phyloP scores from a whole-genome alignment of 78 protist genomes.

The Polysphondylium violaceum region DNA sequence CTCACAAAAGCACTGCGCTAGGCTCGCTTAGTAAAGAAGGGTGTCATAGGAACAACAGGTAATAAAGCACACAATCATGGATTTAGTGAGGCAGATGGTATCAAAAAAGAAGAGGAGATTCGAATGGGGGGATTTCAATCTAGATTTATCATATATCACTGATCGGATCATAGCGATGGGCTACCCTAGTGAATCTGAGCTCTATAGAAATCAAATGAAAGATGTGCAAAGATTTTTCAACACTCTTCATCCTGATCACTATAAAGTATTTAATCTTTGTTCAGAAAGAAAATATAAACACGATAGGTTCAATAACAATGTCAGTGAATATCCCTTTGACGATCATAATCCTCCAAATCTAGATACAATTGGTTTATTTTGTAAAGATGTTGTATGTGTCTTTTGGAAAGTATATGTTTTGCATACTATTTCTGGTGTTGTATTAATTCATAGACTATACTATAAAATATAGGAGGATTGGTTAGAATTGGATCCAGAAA shows the following conservation, averaged over 20 bases:
- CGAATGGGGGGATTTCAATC: constrained; percentile 71
- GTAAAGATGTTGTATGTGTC: constrained; percentile 51
- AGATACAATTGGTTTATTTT: constrained; percentile 53
- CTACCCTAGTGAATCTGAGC: constrained; percentile 65
- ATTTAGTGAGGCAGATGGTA: constrained; percentile 72
- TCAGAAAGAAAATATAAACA: constrained; percentile 87
- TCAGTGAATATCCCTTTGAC: constrained; percentile 84
- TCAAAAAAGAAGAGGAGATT: constrained; percentile 82
- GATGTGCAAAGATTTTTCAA: constrained; percentile 82
- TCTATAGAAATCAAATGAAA: constrained; percentile 66
- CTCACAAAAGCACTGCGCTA: no score
- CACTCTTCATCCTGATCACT: constrained; percentile 51
- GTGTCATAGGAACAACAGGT: no score
- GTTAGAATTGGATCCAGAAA: constrained; percentile 55
- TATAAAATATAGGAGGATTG: constrained; percentile 40
- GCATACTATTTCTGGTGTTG: background rate
- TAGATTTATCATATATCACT: constrained; percentile 69
- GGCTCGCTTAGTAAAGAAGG: no score
- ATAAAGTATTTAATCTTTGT: constrained; percentile 88
- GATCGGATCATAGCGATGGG: constrained; percentile 82
- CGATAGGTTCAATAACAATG: constrained; percentile 73
- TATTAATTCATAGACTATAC: background rate
- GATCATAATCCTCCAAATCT: constrained; percentile 88
- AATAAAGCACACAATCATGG: no score
- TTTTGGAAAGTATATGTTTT: background rate